Evolutionary conservation across 352 stramenopile species (phyloP), one percentile per base, ranked within the genome.

Genomic region (Aphanomyces invadans): DNA sequence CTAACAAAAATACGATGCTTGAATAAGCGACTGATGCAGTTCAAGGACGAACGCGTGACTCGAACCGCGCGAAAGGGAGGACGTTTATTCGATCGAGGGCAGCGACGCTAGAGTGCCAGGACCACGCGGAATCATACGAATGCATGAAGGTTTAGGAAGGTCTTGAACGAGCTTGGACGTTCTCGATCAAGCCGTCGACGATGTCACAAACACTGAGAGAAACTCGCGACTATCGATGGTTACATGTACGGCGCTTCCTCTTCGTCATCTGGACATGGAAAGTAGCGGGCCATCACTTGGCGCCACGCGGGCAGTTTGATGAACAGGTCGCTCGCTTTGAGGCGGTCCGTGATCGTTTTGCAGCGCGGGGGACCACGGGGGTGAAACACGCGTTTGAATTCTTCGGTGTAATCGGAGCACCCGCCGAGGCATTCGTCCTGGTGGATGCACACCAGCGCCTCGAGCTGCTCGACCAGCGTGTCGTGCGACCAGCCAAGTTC

Each of bases 381-480:
- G 5, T 59, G 36, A 33, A 82, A 82, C 3, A 57, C 54, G 19
- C 60, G 31, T 39, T 77, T 76, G 70, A 82, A 82, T 10, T 66
- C 65, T 1, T 78, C 70, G 0, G 57, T 71, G 74, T 80, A 82
- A 57, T 82, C 76, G n/a, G 31, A 36, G 19, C 75, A 66, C 7
- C 73, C 72, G 21, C 74, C 73, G 19, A 69, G 70, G 31, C 72
- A 79, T 61, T 73, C 46, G 56, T 80, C 70, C 38, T 78, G 70
- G 44, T 76, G 79, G 54, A 81, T 54, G 45, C 75, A 81, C 38
- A 75, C 36, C 75, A 81, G 77, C 38, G 69, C 74, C 68, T 79
- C 70, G 19, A 75, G 62, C 57, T 79, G 57, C 15, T 51, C 21
- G 33, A 51, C 33, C 19, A 65, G 9, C 19, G 10, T 21, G 7